These are phyloP conservation scores for Phytophthora pinifolia DNA, from an alignment of 352 stramenopile genomes.

Conservation along the genomic window DNA sequence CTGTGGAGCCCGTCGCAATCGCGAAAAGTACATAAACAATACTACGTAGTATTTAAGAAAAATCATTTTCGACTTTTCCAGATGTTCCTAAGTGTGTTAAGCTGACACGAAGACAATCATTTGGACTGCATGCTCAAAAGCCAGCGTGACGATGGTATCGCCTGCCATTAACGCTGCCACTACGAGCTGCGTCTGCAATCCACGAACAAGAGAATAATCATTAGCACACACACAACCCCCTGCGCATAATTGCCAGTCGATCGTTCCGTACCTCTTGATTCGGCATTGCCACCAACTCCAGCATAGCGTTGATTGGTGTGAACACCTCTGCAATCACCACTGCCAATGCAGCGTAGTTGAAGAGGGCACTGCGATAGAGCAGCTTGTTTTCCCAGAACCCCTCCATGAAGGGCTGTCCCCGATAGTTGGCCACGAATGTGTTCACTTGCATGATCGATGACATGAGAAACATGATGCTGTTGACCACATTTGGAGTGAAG, in stretches of 20 bases:
- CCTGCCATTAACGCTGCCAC: constrained; percentile 56
- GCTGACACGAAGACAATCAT: constrained; percentile 25
- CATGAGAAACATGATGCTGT: constrained; percentile 98
- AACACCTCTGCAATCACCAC: constrained; percentile 90
- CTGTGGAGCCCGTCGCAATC: too few species aligned
- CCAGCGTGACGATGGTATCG: constrained; percentile 52
- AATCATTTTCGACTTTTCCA: too few species aligned
- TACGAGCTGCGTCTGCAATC: constrained; percentile 39
- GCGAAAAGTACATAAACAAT: too few species aligned
- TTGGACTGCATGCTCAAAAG: constrained; percentile 43
- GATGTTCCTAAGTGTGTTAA: constrained; percentile 14
- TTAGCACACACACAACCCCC: not conserved
- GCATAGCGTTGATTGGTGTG: constrained; percentile 87
- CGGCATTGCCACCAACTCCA: constrained; percentile 91
- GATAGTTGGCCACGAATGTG: constrained; percentile 98
- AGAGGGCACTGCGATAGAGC: constrained; percentile 87
- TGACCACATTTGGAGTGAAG: constrained; percentile 98
- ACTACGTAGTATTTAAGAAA: too few species aligned
- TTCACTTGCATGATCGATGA: constrained; percentile 94
- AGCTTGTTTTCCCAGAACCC: constrained; percentile 95
- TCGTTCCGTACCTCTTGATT: constrained; percentile 41
- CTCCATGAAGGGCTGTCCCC: constrained; percentile 98
- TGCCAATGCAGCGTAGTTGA: constrained; percentile 82
- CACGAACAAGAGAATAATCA: constrained; percentile 7
- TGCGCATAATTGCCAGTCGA: not conserved